phyloP scores from a whole-genome alignment of 176 grass and related monocot genomes.

The Areca catechu region DNA sequence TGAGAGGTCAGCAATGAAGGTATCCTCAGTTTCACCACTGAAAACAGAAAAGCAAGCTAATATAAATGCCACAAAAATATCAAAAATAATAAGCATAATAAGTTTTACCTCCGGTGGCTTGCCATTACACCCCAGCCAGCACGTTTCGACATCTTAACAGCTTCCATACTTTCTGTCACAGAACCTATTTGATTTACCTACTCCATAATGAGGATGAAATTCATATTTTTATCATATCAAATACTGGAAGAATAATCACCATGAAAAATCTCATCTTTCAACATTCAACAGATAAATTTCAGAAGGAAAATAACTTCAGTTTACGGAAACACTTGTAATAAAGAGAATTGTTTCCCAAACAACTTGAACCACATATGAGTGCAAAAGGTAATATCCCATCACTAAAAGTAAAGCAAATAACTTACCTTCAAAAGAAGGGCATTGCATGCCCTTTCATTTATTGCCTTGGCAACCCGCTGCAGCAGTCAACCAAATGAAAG shows the following conservation, averaged over 20 bases:
- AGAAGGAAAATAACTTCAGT: no score
- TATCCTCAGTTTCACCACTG: slow-evolving; percentile 98
- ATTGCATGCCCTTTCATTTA: slow-evolving; percentile 76
- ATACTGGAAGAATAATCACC: no score
- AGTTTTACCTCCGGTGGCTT: slow-evolving; percentile 72
- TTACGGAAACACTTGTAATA: no score
- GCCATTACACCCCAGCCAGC: slow-evolving; percentile 92
- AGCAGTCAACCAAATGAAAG: slow-evolving; percentile 3
- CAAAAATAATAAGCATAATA: not conserved
- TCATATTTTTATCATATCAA: no score
- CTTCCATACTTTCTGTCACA: slow-evolving; percentile 92
- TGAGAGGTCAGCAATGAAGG: slow-evolving; percentile 88
- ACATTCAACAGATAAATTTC: no score
- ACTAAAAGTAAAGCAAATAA: not conserved
- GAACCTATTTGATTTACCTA: slow-evolving; percentile 96
- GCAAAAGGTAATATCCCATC: no score
- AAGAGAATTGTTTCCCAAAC: no score
- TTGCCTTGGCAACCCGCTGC: slow-evolving; percentile 93
- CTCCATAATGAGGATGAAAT: not conserved
- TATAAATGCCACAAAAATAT: not conserved
- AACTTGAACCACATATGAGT: not conserved
- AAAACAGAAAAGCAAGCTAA: not conserved
- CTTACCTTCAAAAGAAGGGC: slow-evolving; percentile 91
- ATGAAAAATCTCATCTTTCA: no score
- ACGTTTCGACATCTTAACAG: slow-evolving; percentile 80